Conservation (phyloP, 768 basidiomycete species). For the Rhodotorula kratochvilovae region DNA sequence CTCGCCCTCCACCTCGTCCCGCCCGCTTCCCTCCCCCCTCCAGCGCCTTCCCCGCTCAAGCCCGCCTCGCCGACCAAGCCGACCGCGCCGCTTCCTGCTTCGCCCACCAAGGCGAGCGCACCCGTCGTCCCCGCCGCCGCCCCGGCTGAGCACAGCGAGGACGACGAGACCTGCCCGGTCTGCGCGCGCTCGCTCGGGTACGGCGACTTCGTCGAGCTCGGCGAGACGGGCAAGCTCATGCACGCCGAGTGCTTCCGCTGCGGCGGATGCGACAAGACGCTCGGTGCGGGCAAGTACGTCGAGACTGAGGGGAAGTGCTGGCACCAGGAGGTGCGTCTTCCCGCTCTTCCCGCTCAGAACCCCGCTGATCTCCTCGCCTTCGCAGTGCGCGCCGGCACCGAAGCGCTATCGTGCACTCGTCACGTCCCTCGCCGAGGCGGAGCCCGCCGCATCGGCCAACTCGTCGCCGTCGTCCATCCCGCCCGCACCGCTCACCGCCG, state of each 20-base stretch:
- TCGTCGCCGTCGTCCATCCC: too few species aligned
- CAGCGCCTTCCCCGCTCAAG: neutral
- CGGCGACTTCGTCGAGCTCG: conserved; percentile 27
- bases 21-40: neutral
- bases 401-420: conserved; percentile 18
- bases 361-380: neutral
- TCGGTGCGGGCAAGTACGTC: conserved; percentile 15
- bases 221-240: conserved; percentile 2
- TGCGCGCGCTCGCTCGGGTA: conserved; percentile 20
- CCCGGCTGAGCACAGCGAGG: neutral
- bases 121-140: too few species aligned
- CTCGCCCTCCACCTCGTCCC: neutral
- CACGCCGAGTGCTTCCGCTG: conserved; percentile 31
- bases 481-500: neutral
- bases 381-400: conserved; percentile 26
- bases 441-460: neutral
- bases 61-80: neutral
- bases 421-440: conserved; percentile 23
- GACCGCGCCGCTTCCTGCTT: neutral
- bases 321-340: conserved; percentile 6
- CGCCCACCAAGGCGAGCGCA: neutral
- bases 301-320: conserved; percentile 16
- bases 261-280: conserved; percentile 10
- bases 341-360: neutral
- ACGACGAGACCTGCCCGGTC: conserved; percentile 6